phyloP scores from a whole-genome alignment of 805 yeast genomes.

The Blastobotrys muscicola region DNA sequence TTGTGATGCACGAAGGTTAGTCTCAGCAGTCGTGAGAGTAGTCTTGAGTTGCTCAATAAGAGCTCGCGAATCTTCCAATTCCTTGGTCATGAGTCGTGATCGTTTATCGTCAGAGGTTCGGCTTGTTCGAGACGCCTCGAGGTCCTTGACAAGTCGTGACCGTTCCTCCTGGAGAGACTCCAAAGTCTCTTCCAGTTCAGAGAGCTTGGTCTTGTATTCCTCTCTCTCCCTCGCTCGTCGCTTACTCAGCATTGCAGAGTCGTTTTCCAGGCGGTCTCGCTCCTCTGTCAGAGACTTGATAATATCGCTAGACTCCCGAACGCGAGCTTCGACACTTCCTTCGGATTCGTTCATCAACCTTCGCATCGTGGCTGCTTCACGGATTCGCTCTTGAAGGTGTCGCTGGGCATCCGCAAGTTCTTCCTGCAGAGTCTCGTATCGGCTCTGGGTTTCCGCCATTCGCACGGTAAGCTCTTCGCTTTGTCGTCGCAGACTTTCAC shows the following conservation, averaged over 20 bases:
- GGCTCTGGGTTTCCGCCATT: conserved; percentile 51
- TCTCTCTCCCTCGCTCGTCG: conserved; percentile 59
- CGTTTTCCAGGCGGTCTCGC: conserved; percentile 49
- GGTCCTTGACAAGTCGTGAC: conserved; percentile 12
- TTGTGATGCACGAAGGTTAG: conserved; percentile 22
- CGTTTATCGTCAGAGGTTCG: conserved; percentile 15
- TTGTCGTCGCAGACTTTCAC: conserved; percentile 21
- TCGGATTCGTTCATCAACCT: conserved; percentile 61
- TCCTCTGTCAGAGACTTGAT: conserved; percentile 48
- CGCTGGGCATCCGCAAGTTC: conserved; percentile 70
- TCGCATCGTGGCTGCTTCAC: conserved; percentile 69
- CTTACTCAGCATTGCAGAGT: conserved; percentile 38
- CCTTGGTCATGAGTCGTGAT: conserved; percentile 19
- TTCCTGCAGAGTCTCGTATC: conserved; percentile 63
- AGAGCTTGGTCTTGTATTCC: conserved; percentile 40
- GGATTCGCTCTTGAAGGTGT: conserved; percentile 66
- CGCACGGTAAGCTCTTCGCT: conserved; percentile 39
- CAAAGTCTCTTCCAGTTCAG: conserved; percentile 32
- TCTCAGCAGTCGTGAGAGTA: conserved; percentile 19
- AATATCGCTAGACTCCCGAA: conserved; percentile 48
- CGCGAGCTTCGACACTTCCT: conserved; percentile 40
- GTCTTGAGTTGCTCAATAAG: conserved; percentile 17
- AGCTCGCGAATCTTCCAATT: conserved; percentile 20
- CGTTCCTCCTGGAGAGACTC: conserved; percentile 30
- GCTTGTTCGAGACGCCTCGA: conserved; percentile 13